Conservation (phyloP, 1,139 yeast genomes). For the Suhomyces panamericanus region DNA sequence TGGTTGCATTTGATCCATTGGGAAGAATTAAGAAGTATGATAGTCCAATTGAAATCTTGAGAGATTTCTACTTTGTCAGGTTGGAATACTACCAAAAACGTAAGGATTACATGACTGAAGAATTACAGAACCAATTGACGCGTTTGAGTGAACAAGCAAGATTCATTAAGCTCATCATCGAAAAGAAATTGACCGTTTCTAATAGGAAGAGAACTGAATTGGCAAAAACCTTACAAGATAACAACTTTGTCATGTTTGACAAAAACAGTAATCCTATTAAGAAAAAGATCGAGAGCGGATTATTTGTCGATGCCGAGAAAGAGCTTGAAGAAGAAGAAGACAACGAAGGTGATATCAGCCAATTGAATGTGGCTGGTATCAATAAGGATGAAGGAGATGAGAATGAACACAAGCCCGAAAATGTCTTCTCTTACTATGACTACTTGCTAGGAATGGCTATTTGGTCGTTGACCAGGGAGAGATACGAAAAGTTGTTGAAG, state of each 20-base stretch:
- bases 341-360: slow-evolving; percentile 39
- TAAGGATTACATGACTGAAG: slow-evolving; percentile 73
- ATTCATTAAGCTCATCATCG: slow-evolving; percentile 88
- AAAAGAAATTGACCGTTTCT: slow-evolving; percentile 63
- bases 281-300: slow-evolving; percentile 18
- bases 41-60: slow-evolving; percentile 71
- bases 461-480: slow-evolving; percentile 89
- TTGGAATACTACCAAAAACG: slow-evolving; percentile 89
- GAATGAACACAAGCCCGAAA: slow-evolving; percentile 39
- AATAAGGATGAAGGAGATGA: slow-evolving; percentile 29
- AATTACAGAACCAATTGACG: slow-evolving; percentile 71
- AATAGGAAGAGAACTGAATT: slow-evolving; percentile 71
- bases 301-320: slow-evolving; percentile 29
- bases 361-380: slow-evolving; percentile 31
- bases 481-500: slow-evolving; percentile 73
- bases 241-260: slow-evolving; percentile 75
- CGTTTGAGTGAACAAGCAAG: slow-evolving; percentile 83
- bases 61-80: slow-evolving; percentile 83
- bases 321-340: slow-evolving; percentile 37
- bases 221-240: slow-evolving; percentile 59
- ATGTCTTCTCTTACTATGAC: slow-evolving; percentile 60
- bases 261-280: slow-evolving; percentile 59
- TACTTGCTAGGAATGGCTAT: slow-evolving; percentile 85
- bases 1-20: slow-evolving; percentile 95
- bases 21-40: slow-evolving; percentile 87